Evolutionary conservation across 2,329 filamentous ascomycete genomes (phyloP).

Genomic region (Hypoxylon rubiginosum): DNA sequence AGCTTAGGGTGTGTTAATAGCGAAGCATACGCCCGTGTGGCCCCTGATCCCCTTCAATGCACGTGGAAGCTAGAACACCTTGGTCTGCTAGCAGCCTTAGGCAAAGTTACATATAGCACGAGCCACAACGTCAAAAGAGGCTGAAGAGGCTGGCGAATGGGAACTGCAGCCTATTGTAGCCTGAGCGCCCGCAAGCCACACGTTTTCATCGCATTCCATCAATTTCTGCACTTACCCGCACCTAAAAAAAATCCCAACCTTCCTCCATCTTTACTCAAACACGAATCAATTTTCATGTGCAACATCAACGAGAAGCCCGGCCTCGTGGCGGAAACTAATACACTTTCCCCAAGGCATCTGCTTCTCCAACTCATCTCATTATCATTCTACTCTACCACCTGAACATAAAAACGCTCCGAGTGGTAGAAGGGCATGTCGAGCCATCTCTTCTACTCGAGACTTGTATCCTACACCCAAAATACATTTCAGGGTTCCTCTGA

Average conservation of each 20-base stretch:
- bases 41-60: background rate
- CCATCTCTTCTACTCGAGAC: slow-evolving; percentile 37
- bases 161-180: background rate
- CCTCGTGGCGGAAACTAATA: slow-evolving; percentile 26
- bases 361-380: background rate
- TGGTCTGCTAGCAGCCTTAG: no score
- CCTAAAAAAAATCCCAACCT: slow-evolving; percentile 10
- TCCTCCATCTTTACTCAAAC: slow-evolving; percentile 14
- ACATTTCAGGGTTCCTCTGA: slow-evolving; percentile 37
- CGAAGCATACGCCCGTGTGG: background rate
- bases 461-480: slow-evolving; percentile 40
- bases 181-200: background rate
- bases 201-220: slow-evolving; percentile 17
- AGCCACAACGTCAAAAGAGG: no score
- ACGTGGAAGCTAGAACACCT: background rate
- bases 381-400: background rate
- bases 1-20: slow-evolving; percentile 28
- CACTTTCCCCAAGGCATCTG: slow-evolving; percentile 10
- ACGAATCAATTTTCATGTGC: slow-evolving; percentile 15
- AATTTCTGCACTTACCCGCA: slow-evolving; percentile 24
- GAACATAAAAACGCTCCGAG: slow-evolving; percentile 1
- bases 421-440: slow-evolving; percentile 42
- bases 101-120: background rate
- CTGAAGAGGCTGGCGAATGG: no score
- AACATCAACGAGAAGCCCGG: slow-evolving; percentile 13